A percentile compares a stretch with the other conserved stretches of the same genome.
Conservation (phyloP, 306 rosid species). For the Citrullus colocynthis region DNA sequence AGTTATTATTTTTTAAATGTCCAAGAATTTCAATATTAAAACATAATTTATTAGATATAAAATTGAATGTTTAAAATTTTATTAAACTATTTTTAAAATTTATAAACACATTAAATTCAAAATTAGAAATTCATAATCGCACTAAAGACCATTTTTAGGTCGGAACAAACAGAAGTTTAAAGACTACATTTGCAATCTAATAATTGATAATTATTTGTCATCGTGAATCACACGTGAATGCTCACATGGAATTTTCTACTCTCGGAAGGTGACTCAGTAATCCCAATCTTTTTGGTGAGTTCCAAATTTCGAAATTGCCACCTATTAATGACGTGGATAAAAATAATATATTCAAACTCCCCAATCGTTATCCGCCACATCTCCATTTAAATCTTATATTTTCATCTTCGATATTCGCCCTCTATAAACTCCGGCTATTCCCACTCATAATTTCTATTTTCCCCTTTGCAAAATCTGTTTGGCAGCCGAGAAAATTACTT, state of each 20-base stretch:
- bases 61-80: no score
- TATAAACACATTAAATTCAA: no score
- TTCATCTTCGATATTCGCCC: background rate
- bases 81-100: no score
- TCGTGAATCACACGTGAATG: background rate
- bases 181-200: no score
- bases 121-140: no score
- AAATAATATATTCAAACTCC: background rate
- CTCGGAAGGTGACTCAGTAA: background rate
- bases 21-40: no score
- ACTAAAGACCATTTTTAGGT: no score
- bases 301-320: background rate
- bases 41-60: no score
- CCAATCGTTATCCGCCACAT: background rate
- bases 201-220: background rate
- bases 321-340: background rate
- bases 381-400: background rate
- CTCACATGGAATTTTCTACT: background rate
- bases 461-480: background rate
- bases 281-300: background rate
- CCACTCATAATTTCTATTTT: background rate
- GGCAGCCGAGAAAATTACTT: slow-evolving; percentile 33
- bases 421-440: background rate
- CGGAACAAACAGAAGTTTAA: no score
- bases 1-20: no score